phyloP scores from a whole-genome alignment of 495 filamentous ascomycete genomes.

The Penicillium roqueforti region DNA sequence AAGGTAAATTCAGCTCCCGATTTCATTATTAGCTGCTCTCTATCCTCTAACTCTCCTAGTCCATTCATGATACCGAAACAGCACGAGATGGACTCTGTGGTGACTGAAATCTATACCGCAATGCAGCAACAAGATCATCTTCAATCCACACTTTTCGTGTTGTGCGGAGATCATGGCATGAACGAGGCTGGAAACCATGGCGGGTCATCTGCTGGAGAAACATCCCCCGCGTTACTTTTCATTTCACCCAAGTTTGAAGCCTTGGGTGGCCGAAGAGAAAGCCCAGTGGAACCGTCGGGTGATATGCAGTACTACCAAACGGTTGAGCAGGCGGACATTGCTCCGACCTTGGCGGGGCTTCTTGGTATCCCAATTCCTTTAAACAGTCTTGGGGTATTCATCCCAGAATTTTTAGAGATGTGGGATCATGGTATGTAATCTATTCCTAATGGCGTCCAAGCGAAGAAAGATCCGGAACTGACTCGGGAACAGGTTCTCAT shows the following conservation, averaged over 20 bases:
- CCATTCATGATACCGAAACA: conserved; percentile 92
- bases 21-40: not conserved
- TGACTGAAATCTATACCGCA: conserved; percentile 68
- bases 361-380: conserved; percentile 85
- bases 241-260: conserved; percentile 77
- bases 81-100: conserved; percentile 85
- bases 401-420: conserved; percentile 69
- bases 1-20: conserved; percentile 48
- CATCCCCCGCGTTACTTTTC: conserved; percentile 86
- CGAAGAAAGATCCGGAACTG: not conserved
- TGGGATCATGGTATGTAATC: conserved; percentile 56
- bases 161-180: conserved; percentile 97
- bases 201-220: conserved; percentile 87
- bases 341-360: conserved; percentile 81
- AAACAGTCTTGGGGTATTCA: conserved; percentile 89
- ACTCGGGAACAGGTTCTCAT: conserved; percentile 35
- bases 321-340: conserved; percentile 90
- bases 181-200: conserved; percentile 98
- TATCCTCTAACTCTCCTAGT: conserved; percentile 42
- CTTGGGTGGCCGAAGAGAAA: conserved; percentile 38
- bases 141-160: conserved; percentile 71
- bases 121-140: conserved; percentile 68
- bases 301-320: conserved; percentile 76
- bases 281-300: conserved; percentile 34
- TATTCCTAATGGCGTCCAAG: not conserved